Evolutionary conservation across 2,329 filamentous ascomycete species (phyloP).

Genomic region (Fusarium papillatum): DNA sequence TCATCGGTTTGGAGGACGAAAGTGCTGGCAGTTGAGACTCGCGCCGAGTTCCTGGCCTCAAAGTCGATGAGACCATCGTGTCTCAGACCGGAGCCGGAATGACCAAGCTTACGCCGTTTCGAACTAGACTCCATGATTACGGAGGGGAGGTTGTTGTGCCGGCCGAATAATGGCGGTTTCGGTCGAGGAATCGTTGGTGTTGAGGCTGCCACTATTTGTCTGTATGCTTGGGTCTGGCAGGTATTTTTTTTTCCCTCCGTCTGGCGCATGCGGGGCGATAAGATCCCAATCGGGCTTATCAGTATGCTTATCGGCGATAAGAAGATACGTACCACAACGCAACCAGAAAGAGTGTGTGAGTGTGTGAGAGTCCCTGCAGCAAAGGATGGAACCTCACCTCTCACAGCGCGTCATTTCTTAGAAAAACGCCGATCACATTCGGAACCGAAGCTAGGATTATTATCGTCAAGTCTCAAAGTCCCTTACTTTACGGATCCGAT

Average conservation of each 20-base stretch:
- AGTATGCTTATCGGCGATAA: background rate
- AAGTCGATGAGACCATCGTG: constrained; percentile 56
- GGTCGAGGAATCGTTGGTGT: constrained; percentile 29
- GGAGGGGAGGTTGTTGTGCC: constrained; percentile 11
- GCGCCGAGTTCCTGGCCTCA: constrained; percentile 54
- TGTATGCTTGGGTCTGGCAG: constrained; percentile 15
- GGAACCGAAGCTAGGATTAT: constrained; percentile 18
- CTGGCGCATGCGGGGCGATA: constrained; percentile 44
- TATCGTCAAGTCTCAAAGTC: background rate
- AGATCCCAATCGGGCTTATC: constrained; percentile 37
- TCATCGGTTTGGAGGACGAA: constrained; percentile 73
- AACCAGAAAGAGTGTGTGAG: background rate
- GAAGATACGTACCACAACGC: constrained; percentile 34
- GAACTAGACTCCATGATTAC: constrained; percentile 59
- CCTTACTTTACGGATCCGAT: constrained; percentile 15
- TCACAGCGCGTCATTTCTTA: background rate
- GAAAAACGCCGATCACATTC: background rate
- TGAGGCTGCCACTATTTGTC: constrained; percentile 32
- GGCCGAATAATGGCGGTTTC: constrained; percentile 18
- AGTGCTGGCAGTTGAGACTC: constrained; percentile 63
- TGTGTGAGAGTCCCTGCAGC: background rate
- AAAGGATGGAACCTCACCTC: background rate
- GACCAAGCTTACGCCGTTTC: constrained; percentile 64
- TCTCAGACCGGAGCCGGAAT: constrained; percentile 51
- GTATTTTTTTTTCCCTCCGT: constrained; percentile 39